Base-by-base conservation (phyloP, 2,329 filamentous ascomycete genomes). In the Stylonectria norvegica region DNA sequence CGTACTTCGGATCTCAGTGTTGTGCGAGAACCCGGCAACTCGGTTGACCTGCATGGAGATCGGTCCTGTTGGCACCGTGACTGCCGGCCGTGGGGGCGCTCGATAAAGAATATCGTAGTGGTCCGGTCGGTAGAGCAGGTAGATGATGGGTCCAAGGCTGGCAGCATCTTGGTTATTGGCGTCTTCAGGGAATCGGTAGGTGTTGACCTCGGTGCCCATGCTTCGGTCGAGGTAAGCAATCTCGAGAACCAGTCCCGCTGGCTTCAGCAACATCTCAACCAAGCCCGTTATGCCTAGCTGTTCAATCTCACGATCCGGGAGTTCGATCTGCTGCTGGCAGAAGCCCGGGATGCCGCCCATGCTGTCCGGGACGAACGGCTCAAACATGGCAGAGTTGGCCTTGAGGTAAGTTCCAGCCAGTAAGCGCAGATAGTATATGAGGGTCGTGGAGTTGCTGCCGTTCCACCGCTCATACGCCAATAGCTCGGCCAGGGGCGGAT, bases 31-130 rank as follows among this genome's bases (percentile, higher is more conserved):
- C 3, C 64, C 61, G 11, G 65, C 62, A 8, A 72, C 75, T 17
- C 75, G 68, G 52, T 80, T 70, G 32, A 84, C 73, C 49, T 79
- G 76, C 31, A 82, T 43, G 17, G 64, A 53, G 10, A 63, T 47
- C 2, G 63, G 59, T 9, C 56, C 31, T 14, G 38, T 20, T 58
- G 57, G 44, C 41, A 49, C 31, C 36, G 57, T 43, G 38, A 58
- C 44, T 49, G 39, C 60, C 50, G 48, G 42, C 31, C 43, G 34
- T 6, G 46, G 47, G 2, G 43, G 56, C 40, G 74, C 70, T 60
- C 80, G 83, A 71, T 98, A 98, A 22, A 97, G 75, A 46, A 98
- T 83, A 64, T 97, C 93, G 64, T 97, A 98, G 66, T 97, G 93
- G 45, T 88, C 89, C 29, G 71, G 94, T 61, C 70, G 82, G 76